phyloP scores from a whole-genome alignment of 306 rosid species.

The Cicer arietinum region DNA sequence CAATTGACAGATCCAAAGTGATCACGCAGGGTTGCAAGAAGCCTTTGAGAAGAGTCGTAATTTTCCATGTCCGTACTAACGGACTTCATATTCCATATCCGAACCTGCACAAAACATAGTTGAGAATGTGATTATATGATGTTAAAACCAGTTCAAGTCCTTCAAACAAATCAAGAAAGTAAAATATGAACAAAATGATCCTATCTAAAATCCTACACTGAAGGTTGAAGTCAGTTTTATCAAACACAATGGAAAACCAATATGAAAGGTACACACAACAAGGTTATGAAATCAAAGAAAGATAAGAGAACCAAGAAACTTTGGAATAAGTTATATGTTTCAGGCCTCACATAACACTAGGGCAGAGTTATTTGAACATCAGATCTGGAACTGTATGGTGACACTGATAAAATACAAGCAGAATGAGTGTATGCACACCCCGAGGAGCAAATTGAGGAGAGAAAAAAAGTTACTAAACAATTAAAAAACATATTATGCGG shows the following conservation, averaged over 20 bases:
- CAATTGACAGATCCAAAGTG: slow-evolving; percentile 99
- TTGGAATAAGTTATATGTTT: no score
- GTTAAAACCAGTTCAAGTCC: neutral
- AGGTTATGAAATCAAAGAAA: no score
- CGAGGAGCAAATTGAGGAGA: no score
- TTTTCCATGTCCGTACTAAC: slow-evolving; percentile 63
- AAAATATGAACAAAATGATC: slow-evolving; percentile 4
- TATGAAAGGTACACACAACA: no score
- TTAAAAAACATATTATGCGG: no score
- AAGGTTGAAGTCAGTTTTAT: neutral
- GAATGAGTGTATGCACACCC: no score
- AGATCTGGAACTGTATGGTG: no score
- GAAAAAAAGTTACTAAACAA: no score
- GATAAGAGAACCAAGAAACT: no score
- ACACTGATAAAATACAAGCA: no score
- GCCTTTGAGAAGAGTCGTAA: slow-evolving; percentile 77
- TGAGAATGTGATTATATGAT: neutral
- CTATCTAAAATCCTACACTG: neutral
- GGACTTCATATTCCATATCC: slow-evolving; percentile 97
- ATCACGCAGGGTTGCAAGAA: slow-evolving; percentile 96
- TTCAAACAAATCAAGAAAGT: neutral
- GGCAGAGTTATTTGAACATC: no score
- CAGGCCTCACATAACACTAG: no score
- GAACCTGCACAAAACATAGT: slow-evolving; percentile 66
- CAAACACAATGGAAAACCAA: neutral